These are phyloP conservation scores for Pichia eremophila DNA, from an alignment of 805 yeast genomes.

Conservation along the genomic window DNA sequence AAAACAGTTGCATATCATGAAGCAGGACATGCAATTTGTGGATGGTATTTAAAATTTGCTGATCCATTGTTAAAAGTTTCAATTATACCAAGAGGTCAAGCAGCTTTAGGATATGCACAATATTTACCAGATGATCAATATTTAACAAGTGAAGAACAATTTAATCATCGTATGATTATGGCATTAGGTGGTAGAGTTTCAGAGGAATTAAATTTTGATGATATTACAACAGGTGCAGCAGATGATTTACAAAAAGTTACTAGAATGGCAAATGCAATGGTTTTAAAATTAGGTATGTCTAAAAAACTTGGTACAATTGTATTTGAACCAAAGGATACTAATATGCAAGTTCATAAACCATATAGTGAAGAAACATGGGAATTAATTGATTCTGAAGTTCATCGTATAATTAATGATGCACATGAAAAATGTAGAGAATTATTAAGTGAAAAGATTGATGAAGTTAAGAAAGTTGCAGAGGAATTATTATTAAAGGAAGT, in stretches of 20 bases:
- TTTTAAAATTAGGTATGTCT: slow-evolving; percentile 87
- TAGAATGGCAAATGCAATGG: slow-evolving; percentile 88
- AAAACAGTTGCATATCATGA: slow-evolving; percentile 93
- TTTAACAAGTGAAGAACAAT: slow-evolving; percentile 66
- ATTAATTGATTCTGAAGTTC: slow-evolving; percentile 74
- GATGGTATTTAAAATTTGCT: slow-evolving; percentile 87
- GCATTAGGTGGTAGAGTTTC: slow-evolving; percentile 95
- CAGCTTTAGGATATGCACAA: slow-evolving; percentile 96
- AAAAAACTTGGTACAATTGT: slow-evolving; percentile 74
- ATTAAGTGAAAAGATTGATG: slow-evolving; percentile 58
- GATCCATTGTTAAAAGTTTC: slow-evolving; percentile 94
- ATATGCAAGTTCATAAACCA: slow-evolving; percentile 49
- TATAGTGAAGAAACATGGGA: slow-evolving; percentile 83
- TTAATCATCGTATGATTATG: slow-evolving; percentile 84
- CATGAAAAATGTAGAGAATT: slow-evolving; percentile 63
- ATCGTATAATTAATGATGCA: slow-evolving; percentile 66
- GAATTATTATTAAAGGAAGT: slow-evolving; percentile 81
- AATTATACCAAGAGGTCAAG: slow-evolving; percentile 94
- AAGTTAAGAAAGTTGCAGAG: slow-evolving; percentile 80
- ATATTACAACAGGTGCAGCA: slow-evolving; percentile 94
- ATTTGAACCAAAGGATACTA: slow-evolving; percentile 60
- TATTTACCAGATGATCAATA: slow-evolving; percentile 91
- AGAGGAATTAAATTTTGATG: slow-evolving; percentile 83
- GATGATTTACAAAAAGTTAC: slow-evolving; percentile 97
- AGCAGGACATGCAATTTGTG: slow-evolving; percentile 98